Evolutionary conservation across 352 stramenopile genomes (phyloP).

Genomic region (Thraustochytrium striatum): DNA sequence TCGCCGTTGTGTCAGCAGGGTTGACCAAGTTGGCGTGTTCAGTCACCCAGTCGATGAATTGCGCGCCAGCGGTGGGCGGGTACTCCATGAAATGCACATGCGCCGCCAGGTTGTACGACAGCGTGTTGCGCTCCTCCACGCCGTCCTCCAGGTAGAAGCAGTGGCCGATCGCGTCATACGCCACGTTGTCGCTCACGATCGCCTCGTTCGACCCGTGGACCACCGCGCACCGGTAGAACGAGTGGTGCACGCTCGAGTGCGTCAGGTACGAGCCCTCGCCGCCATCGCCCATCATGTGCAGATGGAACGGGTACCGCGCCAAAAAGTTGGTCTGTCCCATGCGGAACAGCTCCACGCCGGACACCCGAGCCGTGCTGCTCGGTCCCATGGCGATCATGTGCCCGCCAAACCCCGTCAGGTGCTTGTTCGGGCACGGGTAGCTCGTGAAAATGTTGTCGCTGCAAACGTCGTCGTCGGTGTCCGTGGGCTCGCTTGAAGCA

Average conservation of each 20-base stretch:
- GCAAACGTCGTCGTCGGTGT: constrained; percentile 17
- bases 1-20: constrained; percentile 57
- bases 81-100: constrained; percentile 57
- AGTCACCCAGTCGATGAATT: not conserved
- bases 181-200: constrained; percentile 57
- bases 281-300: constrained; percentile 54
- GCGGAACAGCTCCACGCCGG: constrained; percentile 56
- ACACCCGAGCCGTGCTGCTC: constrained; percentile 50
- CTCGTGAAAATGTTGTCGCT: not conserved
- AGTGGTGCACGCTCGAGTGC: constrained; percentile 55
- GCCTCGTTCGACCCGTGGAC: constrained; percentile 57
- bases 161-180: constrained; percentile 57
- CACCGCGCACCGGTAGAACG: constrained; percentile 56
- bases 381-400: constrained; percentile 55
- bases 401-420: constrained; percentile 55
- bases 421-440: constrained; percentile 30
- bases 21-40: constrained; percentile 30
- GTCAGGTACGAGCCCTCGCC: constrained; percentile 52
- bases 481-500: constrained; percentile 50
- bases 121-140: constrained; percentile 58
- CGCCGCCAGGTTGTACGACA: constrained; percentile 58
- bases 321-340: constrained; percentile 59
- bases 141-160: constrained; percentile 62
- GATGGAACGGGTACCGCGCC: constrained; percentile 58
- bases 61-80: not conserved